phyloP scores from a whole-genome alignment of 768 basidiomycete species.

The Podaxis sp. region DNA sequence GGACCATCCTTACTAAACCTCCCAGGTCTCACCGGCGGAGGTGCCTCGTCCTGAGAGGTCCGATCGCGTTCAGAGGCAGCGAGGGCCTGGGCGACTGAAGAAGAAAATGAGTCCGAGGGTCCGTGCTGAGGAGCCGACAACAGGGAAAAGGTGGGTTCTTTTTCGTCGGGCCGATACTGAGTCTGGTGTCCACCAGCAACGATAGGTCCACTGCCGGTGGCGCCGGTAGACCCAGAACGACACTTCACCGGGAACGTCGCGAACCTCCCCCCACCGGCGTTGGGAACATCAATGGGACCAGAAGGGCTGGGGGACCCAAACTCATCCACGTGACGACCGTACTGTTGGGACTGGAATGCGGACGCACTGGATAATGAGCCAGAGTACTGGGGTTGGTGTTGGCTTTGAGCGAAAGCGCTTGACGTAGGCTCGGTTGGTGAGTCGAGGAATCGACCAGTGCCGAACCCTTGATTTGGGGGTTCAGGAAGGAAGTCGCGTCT shows the following conservation, averaged over 20 bases:
- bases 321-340: slow-evolving; percentile 37
- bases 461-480: slow-evolving; percentile 20
- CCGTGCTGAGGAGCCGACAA: slow-evolving; percentile 6
- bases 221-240: slow-evolving; percentile 24
- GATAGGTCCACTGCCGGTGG: slow-evolving; percentile 7
- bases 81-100: slow-evolving; percentile 35
- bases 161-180: not conserved
- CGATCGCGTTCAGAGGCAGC: slow-evolving; percentile 5
- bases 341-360: slow-evolving; percentile 16
- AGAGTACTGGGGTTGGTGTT: slow-evolving; percentile 10
- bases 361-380: slow-evolving; percentile 12
- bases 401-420: not conserved
- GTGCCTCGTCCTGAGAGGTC: slow-evolving; percentile 7
- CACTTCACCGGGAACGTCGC: slow-evolving; percentile 66
- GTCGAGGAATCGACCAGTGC: slow-evolving; percentile 28
- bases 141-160: slow-evolving; percentile 10
- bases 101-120: slow-evolving; percentile 31
- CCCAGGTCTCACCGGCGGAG: slow-evolving; percentile 10
- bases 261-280: slow-evolving; percentile 48
- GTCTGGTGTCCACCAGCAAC: slow-evolving; percentile 16
- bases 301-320: slow-evolving; percentile 33
- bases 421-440: slow-evolving; percentile 15
- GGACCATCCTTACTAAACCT: slow-evolving; percentile 18
- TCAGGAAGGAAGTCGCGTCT: not conserved
- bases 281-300: slow-evolving; percentile 23